Conservation (phyloP, 345 rosid species). For the Chamaenerion angustifolium region DNA sequence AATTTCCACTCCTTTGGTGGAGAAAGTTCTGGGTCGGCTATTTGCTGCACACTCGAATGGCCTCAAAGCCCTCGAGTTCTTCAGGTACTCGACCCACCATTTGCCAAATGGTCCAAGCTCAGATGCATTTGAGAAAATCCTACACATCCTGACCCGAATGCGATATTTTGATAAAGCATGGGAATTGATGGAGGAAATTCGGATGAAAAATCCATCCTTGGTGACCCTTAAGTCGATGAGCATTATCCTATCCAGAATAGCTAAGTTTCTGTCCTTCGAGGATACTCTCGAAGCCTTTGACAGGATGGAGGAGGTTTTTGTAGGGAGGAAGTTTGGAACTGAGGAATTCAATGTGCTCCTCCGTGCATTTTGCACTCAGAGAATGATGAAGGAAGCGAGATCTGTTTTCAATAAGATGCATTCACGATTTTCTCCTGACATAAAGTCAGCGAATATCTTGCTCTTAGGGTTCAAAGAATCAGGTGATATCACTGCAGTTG, state of each 20-base stretch:
- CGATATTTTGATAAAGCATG: constrained; percentile 92
- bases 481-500: constrained; percentile 58
- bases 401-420: constrained; percentile 54
- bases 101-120: no score
- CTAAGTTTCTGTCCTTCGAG: constrained; percentile 45
- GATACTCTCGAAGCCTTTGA: no score
- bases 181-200: constrained; percentile 50
- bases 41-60: no score
- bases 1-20: no score
- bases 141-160: no score
- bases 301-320: constrained; percentile 66
- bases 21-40: no score
- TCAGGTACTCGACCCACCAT: no score
- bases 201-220: constrained; percentile 23
- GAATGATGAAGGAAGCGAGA: constrained; percentile 74
- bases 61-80: no score
- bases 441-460: constrained; percentile 70
- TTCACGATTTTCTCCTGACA: constrained; percentile 37
- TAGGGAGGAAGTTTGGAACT: constrained; percentile 33
- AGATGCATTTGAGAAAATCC: no score
- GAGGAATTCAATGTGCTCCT: constrained; percentile 75
- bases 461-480: constrained; percentile 74
- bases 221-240: constrained; percentile 69
- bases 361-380: constrained; percentile 49
- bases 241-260: constrained; percentile 54